These are phyloP conservation scores for Chlorencoelia australis DNA, from an alignment of 2,329 filamentous ascomycete genomes.

Conservation along the genomic window DNA sequence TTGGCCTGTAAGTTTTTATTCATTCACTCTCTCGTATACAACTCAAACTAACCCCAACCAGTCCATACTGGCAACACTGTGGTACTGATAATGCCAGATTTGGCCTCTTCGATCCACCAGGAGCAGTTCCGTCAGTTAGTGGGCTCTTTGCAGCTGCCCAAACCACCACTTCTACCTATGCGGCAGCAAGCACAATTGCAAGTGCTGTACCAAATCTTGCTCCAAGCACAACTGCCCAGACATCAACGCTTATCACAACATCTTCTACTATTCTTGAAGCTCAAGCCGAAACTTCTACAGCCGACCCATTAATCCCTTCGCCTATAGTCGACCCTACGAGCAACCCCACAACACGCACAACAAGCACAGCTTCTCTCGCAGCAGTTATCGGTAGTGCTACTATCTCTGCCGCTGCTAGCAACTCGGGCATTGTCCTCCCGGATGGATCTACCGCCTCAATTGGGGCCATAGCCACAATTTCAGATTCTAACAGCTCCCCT, in stretches of 20 bases:
- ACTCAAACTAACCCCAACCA: not conserved
- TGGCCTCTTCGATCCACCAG: constrained; percentile 33
- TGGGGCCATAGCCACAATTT: constrained; percentile 6
- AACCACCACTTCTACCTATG: constrained; percentile 8
- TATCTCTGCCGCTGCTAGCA: constrained; percentile 8
- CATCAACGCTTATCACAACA: no score
- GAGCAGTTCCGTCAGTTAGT: constrained; percentile 29
- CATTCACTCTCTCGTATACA: not conserved
- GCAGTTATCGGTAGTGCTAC: constrained; percentile 9
- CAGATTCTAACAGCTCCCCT: not conserved
- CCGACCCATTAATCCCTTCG: no score
- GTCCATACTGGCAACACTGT: constrained; percentile 28
- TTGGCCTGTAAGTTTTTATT: constrained; percentile 13
- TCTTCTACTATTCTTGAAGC: no score
- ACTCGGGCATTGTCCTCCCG: constrained; percentile 4
- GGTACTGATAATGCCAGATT: constrained; percentile 29
- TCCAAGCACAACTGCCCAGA: constrained; percentile 2
- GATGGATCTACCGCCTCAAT: constrained; percentile 5
- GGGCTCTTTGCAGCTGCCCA: constrained; percentile 17
- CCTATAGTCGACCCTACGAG: no score
- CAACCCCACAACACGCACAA: no score
- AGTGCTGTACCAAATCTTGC: constrained; percentile 10
- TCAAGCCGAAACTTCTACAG: no score
- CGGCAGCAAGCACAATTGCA: constrained; percentile 11
- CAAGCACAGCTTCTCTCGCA: constrained; percentile 4